Conservation (phyloP, 345 rosid species). For the Euclidium syriacum region DNA sequence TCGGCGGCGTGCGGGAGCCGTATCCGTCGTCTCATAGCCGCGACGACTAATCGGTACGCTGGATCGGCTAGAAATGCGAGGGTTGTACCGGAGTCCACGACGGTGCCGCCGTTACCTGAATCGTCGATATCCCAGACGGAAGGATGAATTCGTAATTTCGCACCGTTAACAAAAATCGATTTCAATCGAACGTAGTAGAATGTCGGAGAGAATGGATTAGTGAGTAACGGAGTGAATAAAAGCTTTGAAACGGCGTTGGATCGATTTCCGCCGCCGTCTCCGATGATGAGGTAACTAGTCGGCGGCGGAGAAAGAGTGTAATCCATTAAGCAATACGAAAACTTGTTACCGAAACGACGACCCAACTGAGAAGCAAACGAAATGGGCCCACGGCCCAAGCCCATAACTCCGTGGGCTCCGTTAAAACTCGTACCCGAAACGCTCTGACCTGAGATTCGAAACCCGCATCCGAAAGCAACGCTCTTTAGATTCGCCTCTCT, state of each 20-base stretch:
- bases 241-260: slow-evolving; percentile 10
- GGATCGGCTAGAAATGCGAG: slow-evolving; percentile 48
- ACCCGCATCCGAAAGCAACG: slow-evolving; percentile 77
- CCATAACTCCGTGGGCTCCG: slow-evolving; percentile 87
- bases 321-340: slow-evolving; percentile 84
- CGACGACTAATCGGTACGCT: slow-evolving; percentile 45
- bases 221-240: slow-evolving; percentile 55
- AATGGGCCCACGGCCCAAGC: slow-evolving; percentile 78
- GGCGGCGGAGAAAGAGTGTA: slow-evolving; percentile 83
- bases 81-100: slow-evolving; percentile 82
- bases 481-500: slow-evolving; percentile 32
- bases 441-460: slow-evolving; percentile 64
- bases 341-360: slow-evolving; percentile 65
- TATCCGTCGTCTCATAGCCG: slow-evolving; percentile 41
- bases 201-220: slow-evolving; percentile 59
- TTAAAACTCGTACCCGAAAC: slow-evolving; percentile 59
- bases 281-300: slow-evolving; percentile 64
- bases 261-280: slow-evolving; percentile 25
- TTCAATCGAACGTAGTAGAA: slow-evolving; percentile 61
- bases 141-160: slow-evolving; percentile 47
- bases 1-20: slow-evolving; percentile 38
- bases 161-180: slow-evolving; percentile 42
- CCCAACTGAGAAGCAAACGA: slow-evolving; percentile 78
- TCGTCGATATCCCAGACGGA: slow-evolving; percentile 70
- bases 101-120: slow-evolving; percentile 77